These are phyloP conservation scores for Kentomonas sorsogonicus DNA, from an alignment of 208 protist species.

Conservation along the genomic window DNA sequence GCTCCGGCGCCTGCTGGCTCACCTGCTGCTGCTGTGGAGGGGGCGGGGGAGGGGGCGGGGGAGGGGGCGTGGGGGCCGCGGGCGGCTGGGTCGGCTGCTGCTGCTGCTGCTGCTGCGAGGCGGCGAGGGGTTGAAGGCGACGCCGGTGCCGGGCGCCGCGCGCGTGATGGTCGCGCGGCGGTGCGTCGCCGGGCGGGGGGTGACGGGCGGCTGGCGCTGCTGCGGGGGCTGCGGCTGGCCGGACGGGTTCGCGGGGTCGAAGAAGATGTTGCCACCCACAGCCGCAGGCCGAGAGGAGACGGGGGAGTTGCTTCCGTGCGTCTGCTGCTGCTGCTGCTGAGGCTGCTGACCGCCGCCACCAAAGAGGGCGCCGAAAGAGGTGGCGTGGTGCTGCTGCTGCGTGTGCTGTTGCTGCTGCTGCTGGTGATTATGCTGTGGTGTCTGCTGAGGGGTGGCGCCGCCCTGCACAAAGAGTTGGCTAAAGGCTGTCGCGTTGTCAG, in stretches of 20 bases:
- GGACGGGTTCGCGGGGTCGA: neutral
- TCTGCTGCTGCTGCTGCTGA: constrained; percentile 12
- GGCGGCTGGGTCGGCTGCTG: neutral
- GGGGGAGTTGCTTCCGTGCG: neutral
- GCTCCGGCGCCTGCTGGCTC: too few species aligned
- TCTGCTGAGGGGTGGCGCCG: neutral
- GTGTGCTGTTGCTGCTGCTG: constrained; percentile 1
- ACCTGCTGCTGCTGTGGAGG: neutral
- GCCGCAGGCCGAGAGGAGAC: constrained; percentile 5
- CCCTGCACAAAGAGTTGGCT: too few species aligned
- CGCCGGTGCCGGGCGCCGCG: constrained; percentile 13
- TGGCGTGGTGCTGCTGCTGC: neutral
- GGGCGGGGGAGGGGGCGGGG: too few species aligned
- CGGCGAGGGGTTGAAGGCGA: constrained; percentile 17
- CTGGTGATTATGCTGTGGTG: neutral
- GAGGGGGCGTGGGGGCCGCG: neutral
- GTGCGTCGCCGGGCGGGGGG: constrained; percentile 23
- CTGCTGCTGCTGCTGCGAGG: constrained; percentile 8
- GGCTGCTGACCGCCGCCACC: constrained; percentile 18
- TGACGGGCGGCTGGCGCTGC: neutral
- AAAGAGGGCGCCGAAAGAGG: constrained; percentile 4
- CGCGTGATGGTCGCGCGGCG: constrained; percentile 24
- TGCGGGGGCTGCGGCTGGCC: neutral
- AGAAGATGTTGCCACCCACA: too few species aligned
- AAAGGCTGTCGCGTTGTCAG: too few species aligned